Conservation (phyloP, 176 grass and related monocot species). For the Bonia amplexicaulis region DNA sequence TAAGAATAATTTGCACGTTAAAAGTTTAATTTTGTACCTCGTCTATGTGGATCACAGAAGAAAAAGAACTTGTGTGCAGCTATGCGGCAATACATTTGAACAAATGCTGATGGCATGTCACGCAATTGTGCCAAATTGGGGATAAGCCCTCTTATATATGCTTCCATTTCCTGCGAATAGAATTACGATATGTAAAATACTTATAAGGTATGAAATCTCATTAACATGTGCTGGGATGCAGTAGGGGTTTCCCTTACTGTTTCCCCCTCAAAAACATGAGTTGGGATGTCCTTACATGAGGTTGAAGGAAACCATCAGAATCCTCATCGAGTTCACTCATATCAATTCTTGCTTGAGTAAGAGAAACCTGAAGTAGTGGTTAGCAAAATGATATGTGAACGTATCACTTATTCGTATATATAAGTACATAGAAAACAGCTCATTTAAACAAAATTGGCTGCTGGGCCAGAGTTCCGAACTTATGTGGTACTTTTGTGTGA, state of each 20-base stretch:
- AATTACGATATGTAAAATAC: slow-evolving; percentile 30
- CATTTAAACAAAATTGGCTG: background rate
- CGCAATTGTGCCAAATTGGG: slow-evolving; percentile 93
- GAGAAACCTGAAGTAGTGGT: slow-evolving; percentile 71
- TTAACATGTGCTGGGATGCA: background rate
- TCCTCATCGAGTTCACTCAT: slow-evolving; percentile 99
- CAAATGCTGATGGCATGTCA: slow-evolving; percentile 83
- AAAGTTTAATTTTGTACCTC: slow-evolving; percentile 44
- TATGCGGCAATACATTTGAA: slow-evolving; percentile 99
- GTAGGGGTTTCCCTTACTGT: too few species aligned
- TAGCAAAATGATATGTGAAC: background rate
- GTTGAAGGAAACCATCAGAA: slow-evolving; percentile 99
- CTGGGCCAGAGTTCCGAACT: background rate
- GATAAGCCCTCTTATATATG: slow-evolving; percentile 97
- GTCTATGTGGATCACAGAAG: slow-evolving; percentile 96
- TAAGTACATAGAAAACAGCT: background rate
- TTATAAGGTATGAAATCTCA: background rate
- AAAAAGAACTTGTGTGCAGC: slow-evolving; percentile 99
- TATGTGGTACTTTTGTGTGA: background rate
- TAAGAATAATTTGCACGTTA: background rate
- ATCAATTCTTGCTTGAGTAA: slow-evolving; percentile 99
- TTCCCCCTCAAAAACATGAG: background rate
- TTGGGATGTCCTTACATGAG: slow-evolving; percentile 60
- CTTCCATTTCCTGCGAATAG: slow-evolving; percentile 88
- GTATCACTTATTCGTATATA: background rate